phyloP scores from a whole-genome alignment of 805 yeast species.

The Blastobotrys muscicola region DNA sequence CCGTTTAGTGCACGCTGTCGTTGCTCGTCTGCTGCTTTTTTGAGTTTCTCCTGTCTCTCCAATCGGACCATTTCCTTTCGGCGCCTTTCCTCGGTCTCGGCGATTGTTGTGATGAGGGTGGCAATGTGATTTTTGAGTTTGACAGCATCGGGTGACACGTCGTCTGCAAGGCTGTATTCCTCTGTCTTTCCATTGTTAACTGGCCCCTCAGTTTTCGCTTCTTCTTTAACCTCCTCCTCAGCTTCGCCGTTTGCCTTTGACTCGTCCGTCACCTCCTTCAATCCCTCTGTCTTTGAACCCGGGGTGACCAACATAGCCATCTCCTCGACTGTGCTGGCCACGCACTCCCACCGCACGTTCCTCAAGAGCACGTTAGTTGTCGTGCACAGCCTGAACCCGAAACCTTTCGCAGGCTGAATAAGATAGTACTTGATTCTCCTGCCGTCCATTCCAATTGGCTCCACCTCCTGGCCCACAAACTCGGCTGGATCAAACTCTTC shows the following conservation, averaged over 20 bases:
- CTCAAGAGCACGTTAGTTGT: constrained; percentile 25
- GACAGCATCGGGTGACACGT: too few species aligned
- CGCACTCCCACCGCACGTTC: constrained; percentile 27
- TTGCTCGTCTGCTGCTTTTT: constrained; percentile 11
- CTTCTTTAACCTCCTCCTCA: not conserved
- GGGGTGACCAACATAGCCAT: constrained; percentile 15
- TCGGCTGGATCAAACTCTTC: constrained; percentile 15
- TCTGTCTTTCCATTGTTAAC: too few species aligned
- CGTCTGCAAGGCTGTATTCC: too few species aligned
- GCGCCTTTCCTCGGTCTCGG: constrained; percentile 13
- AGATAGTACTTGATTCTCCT: constrained; percentile 17
- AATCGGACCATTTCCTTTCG: constrained; percentile 11
- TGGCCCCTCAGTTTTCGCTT: not conserved
- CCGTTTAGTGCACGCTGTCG: constrained; percentile 17
- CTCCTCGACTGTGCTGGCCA: constrained; percentile 23
- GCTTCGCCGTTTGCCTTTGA: not conserved
- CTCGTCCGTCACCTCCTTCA: not conserved
- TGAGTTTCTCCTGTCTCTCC: constrained; percentile 2
- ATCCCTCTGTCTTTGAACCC: not conserved
- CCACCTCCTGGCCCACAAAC: not conserved
- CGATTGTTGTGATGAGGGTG: too few species aligned
- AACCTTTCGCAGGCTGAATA: constrained; percentile 20
- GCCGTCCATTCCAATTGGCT: constrained; percentile 18
- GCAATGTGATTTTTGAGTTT: too few species aligned
- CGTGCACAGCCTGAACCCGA: constrained; percentile 27